Evolutionary conservation across 768 basidiomycete genomes (phyloP).

Genomic region (Pulveroboletus sp.): DNA sequence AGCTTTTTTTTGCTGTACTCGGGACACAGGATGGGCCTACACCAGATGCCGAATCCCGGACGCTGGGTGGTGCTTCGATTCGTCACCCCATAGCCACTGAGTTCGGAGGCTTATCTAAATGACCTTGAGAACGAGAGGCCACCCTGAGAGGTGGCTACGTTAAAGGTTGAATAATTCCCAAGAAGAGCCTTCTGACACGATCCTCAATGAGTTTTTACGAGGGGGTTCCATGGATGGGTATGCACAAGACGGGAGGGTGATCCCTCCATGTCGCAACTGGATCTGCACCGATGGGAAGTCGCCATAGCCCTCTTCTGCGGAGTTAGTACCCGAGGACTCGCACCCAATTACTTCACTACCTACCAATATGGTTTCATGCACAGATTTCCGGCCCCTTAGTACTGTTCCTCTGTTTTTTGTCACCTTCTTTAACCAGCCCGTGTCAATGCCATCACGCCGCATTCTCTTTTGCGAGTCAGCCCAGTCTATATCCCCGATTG

Average conservation of each 20-base stretch:
- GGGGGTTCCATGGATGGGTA: slow-evolving; percentile 2
- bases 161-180: slow-evolving; percentile 20
- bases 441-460: slow-evolving; percentile 30
- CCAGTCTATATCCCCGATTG: slow-evolving; percentile 31
- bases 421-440: slow-evolving; percentile 30
- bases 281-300: slow-evolving; percentile 27
- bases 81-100: slow-evolving; percentile 16
- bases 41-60: slow-evolving; percentile 12
- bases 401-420: slow-evolving; percentile 14
- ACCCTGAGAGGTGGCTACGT: slow-evolving; percentile 14
- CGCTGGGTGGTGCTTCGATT: slow-evolving; percentile 1
- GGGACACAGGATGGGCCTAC: slow-evolving; percentile 17
- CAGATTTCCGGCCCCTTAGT: slow-evolving; percentile 29
- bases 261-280: slow-evolving; percentile 26
- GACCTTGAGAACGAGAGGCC: slow-evolving; percentile 15
- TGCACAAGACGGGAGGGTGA: slow-evolving; percentile 13
- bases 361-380: slow-evolving; percentile 32
- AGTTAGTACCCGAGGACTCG: slow-evolving; percentile 32
- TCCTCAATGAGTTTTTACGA: slow-evolving; percentile 5
- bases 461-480: slow-evolving; percentile 24
- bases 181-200: slow-evolving; percentile 21
- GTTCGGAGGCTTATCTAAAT: slow-evolving; percentile 33
- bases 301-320: slow-evolving; percentile 28
- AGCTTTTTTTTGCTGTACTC: slow-evolving; percentile 2
- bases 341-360: slow-evolving; percentile 30